These are phyloP conservation scores for Aspergillus brunneoviolaceus DNA, from an alignment of 2,329 filamentous ascomycete genomes.

Conservation along the genomic window DNA sequence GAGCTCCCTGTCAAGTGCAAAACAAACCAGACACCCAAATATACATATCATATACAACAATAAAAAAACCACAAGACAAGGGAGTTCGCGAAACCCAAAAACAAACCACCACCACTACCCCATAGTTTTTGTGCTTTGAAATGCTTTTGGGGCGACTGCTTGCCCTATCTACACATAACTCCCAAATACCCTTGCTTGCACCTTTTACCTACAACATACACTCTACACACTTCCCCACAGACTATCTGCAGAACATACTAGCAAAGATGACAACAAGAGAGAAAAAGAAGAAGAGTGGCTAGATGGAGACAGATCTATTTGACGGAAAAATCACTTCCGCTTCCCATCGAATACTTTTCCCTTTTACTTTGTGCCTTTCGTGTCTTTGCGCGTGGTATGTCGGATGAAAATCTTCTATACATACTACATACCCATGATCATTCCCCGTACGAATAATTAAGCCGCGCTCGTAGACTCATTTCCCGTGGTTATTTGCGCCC, in stretches of 20 bases:
- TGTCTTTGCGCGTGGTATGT: no score
- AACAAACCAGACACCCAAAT: conserved; percentile 11
- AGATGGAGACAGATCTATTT: not conserved
- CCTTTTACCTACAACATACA: not conserved
- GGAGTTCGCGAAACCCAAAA: not conserved
- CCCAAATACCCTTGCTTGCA: not conserved
- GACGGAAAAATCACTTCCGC: no score
- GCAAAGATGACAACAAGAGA: not conserved
- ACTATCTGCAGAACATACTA: not conserved
- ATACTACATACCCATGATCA: no score
- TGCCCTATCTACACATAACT: no score
- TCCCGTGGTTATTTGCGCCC: no score
- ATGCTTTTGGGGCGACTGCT: no score
- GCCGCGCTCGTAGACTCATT: no score
- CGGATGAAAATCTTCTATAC: no score
- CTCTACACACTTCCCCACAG: not conserved
- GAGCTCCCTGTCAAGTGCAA: conserved; percentile 11
- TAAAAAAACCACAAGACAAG: not conserved
- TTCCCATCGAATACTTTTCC: no score
- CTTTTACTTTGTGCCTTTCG: no score
- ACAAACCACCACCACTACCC: not conserved
- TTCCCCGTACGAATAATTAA: no score
- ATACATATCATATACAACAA: conserved; percentile 11
- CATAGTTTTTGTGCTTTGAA: not conserved
- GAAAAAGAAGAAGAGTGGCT: not conserved